Conservation (phyloP, 2,329 filamentous ascomycete genomes). For the Colletotrichum camelliae region DNA sequence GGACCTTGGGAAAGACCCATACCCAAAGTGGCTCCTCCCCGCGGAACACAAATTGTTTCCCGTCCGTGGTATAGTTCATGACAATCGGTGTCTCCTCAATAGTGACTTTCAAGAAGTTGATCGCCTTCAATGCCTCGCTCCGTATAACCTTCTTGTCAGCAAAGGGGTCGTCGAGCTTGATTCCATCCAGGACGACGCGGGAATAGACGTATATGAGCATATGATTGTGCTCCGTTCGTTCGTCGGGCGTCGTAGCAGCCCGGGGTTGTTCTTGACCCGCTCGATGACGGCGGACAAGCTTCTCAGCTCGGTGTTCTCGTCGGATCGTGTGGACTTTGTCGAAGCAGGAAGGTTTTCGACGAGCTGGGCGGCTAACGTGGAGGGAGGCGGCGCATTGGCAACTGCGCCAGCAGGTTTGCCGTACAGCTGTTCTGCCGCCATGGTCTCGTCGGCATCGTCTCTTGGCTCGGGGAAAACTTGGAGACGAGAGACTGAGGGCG, state of each 20-base stretch:
- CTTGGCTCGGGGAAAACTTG: neutral
- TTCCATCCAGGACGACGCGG: constrained; percentile 76
- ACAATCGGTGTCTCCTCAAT: constrained; percentile 77
- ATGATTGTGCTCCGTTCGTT: constrained; percentile 78
- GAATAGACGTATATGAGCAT: constrained; percentile 86
- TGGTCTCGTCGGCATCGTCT: constrained; percentile 5
- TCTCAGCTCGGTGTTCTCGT: constrained; percentile 77
- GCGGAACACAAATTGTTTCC: constrained; percentile 51
- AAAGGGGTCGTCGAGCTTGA: constrained; percentile 73
- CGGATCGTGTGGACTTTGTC: constrained; percentile 63
- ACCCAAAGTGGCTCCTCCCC: constrained; percentile 68
- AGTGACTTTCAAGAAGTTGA: constrained; percentile 78
- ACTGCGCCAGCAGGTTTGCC: constrained; percentile 15
- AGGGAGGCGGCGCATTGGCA: constrained; percentile 65
- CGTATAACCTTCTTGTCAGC: constrained; percentile 59
- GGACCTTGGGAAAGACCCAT: constrained; percentile 66
- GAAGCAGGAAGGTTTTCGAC: constrained; percentile 79
- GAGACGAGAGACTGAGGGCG: neutral
- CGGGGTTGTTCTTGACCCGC: constrained; percentile 55
- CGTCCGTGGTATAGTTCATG: constrained; percentile 53
- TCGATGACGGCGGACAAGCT: constrained; percentile 68
- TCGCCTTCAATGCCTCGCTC: constrained; percentile 70
- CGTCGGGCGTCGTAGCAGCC: constrained; percentile 65
- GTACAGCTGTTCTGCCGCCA: constrained; percentile 17
- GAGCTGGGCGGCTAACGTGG: constrained; percentile 86